A percentile compares a stretch with the other conserved stretches of the same genome.
Evolutionary conservation across 495 filamentous ascomycete genomes (phyloP).

Genomic region (Penicillium roqueforti): DNA sequence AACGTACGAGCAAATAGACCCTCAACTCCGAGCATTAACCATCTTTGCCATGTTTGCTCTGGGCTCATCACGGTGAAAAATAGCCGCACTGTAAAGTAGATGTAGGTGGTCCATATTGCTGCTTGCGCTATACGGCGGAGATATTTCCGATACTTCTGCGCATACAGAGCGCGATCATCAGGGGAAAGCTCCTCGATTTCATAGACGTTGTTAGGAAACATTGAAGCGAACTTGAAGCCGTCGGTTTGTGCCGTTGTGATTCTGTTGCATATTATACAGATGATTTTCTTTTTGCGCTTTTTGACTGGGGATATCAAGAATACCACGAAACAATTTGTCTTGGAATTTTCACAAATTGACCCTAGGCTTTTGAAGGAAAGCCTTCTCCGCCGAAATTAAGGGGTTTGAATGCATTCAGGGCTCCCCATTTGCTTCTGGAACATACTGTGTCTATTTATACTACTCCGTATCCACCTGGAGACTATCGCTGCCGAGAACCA

Average conservation of each 20-base stretch:
- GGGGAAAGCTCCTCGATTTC: constrained; percentile 27
- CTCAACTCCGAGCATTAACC: constrained; percentile 30
- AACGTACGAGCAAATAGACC: constrained; percentile 27
- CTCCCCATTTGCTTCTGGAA: constrained; percentile 4
- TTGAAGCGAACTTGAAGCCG: constrained; percentile 9
- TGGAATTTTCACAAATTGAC: background rate
- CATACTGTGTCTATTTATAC: constrained; percentile 3
- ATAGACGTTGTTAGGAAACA: constrained; percentile 13
- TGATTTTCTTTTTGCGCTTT: background rate
- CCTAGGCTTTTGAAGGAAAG: background rate
- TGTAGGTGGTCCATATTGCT: constrained; percentile 21
- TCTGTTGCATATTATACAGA: constrained; percentile 3
- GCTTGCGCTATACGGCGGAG: constrained; percentile 21
- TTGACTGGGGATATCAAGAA: background rate
- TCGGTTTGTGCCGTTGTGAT: background rate
- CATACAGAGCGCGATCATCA: constrained; percentile 12
- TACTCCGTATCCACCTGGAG: background rate
- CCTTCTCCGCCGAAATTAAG: background rate
- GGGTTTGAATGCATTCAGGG: background rate
- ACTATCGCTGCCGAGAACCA: background rate
- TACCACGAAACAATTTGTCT: background rate
- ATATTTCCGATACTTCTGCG: constrained; percentile 19
- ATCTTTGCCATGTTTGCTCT: constrained; percentile 27
- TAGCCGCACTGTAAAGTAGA: constrained; percentile 25
- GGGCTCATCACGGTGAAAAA: constrained; percentile 9